Evolutionary conservation across 2,329 filamentous ascomycete species (phyloP), one percentile per base, ranked within the genome.

Genomic region (Exophiala alcalophila): DNA sequence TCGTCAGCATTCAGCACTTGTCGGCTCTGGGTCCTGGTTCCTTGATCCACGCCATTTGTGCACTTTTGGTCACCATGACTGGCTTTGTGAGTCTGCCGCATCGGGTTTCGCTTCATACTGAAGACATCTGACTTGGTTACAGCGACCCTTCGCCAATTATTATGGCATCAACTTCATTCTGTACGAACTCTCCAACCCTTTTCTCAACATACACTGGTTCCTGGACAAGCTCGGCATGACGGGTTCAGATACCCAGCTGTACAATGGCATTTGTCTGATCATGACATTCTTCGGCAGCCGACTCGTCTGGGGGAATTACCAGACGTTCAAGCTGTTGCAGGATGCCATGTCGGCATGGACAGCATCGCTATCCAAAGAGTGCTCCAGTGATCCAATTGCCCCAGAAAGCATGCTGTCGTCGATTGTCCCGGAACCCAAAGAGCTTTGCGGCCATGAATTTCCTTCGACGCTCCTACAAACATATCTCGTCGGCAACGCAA

Each of bases 171-270:
- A 80, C 47, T 94, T 94, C 65, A 86, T 94, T 58, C 81, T 92
- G 45, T 94, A 89, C 77, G 87, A 94, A 65, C 77, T 94, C 26
- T 90, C 85, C 18, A 85, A 83, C 4, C 86, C 86, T 5, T 90
- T 92, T 65, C 74, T 92, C 44, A 94, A 94, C 62, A 77, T 91
- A 61, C 87, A 94, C 71, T 94, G 87, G 87, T 92, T 92, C 70
- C 86, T 85, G 66, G 87, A 94, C 67, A 94, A 94, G 70, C 70
- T 91, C 46, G 76, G 80, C 58, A 81, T 88, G 73, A 92, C 87
- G 0, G 87, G 87, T 24, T 81, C 82, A 14, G 73, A 71, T 39
- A 65, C 79, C 16, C 87, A 92, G 67, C 74, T 90, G 19, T 81
- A 86, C 65, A 92, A 92, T 58, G 86, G 86, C 55, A 72, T 89